Evolutionary conservation across 192 early-diverging fungal genomes (phyloP).

Genomic region (Mortierella alpina): DNA sequence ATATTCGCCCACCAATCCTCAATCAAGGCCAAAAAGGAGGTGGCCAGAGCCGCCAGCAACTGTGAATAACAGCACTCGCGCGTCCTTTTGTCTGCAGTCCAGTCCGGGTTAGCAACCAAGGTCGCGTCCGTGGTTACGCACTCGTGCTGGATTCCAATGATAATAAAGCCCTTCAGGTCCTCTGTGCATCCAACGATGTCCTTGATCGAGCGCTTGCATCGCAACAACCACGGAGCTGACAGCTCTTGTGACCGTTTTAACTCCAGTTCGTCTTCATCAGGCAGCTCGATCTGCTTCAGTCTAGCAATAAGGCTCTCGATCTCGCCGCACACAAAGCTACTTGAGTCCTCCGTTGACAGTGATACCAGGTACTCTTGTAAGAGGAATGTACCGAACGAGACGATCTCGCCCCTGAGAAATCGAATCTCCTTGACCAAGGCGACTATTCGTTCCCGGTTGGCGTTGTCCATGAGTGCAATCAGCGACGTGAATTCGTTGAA

Average conservation of each 20-base stretch:
- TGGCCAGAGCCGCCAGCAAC: slow-evolving; percentile 14
- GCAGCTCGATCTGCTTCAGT: slow-evolving; percentile 15
- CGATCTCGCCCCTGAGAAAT: slow-evolving; percentile 33
- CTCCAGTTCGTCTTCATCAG: not conserved
- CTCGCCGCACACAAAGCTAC: slow-evolving; percentile 25
- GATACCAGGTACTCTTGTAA: slow-evolving; percentile 18
- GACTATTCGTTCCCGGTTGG: not conserved
- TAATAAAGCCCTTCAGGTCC: slow-evolving; percentile 30
- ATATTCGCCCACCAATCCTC: slow-evolving; percentile 52
- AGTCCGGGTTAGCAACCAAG: slow-evolving; percentile 25
- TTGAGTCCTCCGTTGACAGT: slow-evolving; percentile 12
- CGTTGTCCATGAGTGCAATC: not conserved
- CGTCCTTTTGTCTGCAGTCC: slow-evolving; percentile 35
- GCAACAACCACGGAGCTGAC: not conserved
- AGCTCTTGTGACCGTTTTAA: not conserved
- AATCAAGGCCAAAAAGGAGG: slow-evolving; percentile 30
- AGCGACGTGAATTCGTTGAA: slow-evolving; percentile 17
- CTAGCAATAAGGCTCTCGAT: slow-evolving; percentile 18
- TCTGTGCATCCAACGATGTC: slow-evolving; percentile 25
- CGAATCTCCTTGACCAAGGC: slow-evolving; percentile 28
- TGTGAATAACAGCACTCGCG: slow-evolving; percentile 46
- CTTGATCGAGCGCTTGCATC: slow-evolving; percentile 23
- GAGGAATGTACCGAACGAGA: slow-evolving; percentile 22
- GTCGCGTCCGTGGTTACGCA: slow-evolving; percentile 33
- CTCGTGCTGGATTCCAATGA: slow-evolving; percentile 37